A percentile compares a stretch with the other conserved stretches of the same genome.
phyloP scores from a whole-genome alignment of 805 yeast genomes.

The Candida silvatica region DNA sequence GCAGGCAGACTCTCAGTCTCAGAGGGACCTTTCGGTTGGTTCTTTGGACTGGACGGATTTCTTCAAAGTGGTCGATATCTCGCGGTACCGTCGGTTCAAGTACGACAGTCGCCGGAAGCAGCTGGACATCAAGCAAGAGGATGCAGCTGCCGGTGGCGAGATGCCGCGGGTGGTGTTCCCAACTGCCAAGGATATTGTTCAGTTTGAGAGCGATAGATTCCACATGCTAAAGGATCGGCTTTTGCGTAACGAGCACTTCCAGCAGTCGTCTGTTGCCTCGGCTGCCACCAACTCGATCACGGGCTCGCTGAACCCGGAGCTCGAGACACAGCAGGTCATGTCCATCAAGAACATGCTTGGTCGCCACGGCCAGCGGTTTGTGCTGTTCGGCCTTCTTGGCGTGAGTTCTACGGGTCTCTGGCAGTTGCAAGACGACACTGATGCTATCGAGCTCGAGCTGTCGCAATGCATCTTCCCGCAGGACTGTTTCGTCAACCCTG shows the following conservation, averaged over 20 bases:
- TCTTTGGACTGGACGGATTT: constrained; percentile 75
- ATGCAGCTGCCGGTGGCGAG: constrained; percentile 16
- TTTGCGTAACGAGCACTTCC: constrained; percentile 69
- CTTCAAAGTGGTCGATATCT: constrained; percentile 56
- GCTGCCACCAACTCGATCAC: constrained; percentile 33
- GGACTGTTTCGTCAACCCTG: constrained; percentile 62
- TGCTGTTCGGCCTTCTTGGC: constrained; percentile 69
- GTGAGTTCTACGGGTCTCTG: constrained; percentile 57
- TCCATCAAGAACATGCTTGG: constrained; percentile 81
- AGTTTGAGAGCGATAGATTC: constrained; percentile 46
- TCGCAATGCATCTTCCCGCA: constrained; percentile 52
- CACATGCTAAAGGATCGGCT: constrained; percentile 61
- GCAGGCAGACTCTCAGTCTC: constrained; percentile 6
- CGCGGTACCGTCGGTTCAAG: constrained; percentile 51
- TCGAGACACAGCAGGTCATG: constrained; percentile 37
- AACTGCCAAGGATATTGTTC: constrained; percentile 22
- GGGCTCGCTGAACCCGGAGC: constrained; percentile 12
- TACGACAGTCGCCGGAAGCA: constrained; percentile 59
- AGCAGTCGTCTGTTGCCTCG: constrained; percentile 33
- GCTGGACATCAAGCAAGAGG: constrained; percentile 25
- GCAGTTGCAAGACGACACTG: constrained; percentile 77
- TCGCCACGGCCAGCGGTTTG: constrained; percentile 66
- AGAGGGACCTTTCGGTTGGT: constrained; percentile 24
- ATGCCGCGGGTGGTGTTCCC: constrained; percentile 8
- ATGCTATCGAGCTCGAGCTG: constrained; percentile 59